A percentile compares a stretch with the other conserved stretches of the same genome.
Conservation (phyloP, 257 asterid species). For the Ophiorrhiza pumila region DNA sequence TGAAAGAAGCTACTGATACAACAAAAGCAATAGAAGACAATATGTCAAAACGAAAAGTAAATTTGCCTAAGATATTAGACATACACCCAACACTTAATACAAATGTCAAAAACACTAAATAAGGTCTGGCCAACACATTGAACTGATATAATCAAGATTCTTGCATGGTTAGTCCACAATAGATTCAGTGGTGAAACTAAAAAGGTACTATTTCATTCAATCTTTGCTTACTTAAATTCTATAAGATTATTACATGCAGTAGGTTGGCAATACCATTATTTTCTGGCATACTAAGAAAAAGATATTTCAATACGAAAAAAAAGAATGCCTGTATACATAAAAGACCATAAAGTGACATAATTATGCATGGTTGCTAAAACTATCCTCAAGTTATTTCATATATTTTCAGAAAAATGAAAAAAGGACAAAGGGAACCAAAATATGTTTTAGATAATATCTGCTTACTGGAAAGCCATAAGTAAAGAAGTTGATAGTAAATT, state of each 20-base stretch:
- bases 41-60: not conserved
- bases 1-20: not conserved
- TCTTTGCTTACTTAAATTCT: not conserved
- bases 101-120: not conserved
- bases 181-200: not conserved
- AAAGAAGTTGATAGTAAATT: constrained; percentile 95
- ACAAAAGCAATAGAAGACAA: not conserved
- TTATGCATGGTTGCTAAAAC: not conserved
- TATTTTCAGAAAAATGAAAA: not conserved
- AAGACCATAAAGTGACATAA: not conserved
- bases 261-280: not conserved
- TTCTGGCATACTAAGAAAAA: not conserved
- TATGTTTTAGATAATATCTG: not conserved
- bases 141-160: constrained; percentile 1
- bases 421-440: constrained; percentile 3
- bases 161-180: not conserved
- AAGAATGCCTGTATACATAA: not conserved
- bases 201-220: not conserved
- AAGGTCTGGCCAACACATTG: not conserved
- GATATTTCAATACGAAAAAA: not conserved
- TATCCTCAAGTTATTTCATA: not conserved
- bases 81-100: not conserved
- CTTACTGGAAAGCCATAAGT: constrained; percentile 97
- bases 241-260: not conserved
- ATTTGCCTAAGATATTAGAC: not conserved